These are phyloP conservation scores for Silybum marianum DNA, from an alignment of 129 eudicot species.

Conservation along the genomic window DNA sequence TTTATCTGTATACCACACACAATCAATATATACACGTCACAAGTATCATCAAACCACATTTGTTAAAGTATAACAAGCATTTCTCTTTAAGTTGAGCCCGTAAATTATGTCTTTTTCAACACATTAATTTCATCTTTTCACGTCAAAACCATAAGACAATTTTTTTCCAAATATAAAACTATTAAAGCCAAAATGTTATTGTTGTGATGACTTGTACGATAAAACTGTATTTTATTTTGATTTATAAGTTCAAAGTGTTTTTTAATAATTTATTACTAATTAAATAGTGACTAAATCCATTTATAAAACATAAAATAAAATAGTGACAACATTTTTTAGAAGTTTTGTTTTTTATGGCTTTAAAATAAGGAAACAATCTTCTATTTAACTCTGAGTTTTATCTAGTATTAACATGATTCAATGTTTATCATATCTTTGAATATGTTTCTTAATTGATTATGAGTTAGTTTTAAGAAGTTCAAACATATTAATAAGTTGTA, in stretches of 20 bases:
- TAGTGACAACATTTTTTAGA: not conserved
- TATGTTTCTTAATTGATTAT: no score
- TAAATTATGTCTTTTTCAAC: conserved; percentile 34
- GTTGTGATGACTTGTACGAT: not conserved
- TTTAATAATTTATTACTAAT: not conserved
- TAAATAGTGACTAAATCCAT: not conserved
- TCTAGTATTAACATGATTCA: not conserved
- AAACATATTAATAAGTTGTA: no score
- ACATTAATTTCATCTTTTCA: conserved; percentile 23
- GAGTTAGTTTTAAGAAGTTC: no score
- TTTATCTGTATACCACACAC: not conserved
- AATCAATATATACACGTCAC: not conserved
- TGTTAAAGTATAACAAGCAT: not conserved
- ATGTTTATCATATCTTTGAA: not conserved
- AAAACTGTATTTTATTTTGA: not conserved
- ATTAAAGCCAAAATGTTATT: not conserved
- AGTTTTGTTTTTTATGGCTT: not conserved
- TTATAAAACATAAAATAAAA: no score
- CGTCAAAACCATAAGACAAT: not conserved
- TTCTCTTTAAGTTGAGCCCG: not conserved
- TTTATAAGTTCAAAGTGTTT: not conserved
- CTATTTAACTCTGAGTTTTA: not conserved
- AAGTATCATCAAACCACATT: not conserved
- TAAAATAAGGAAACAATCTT: not conserved
- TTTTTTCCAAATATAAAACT: no score